phyloP scores from a whole-genome alignment of 139 green algal genomes.

The Protoeuglena noctilucae region DNA sequence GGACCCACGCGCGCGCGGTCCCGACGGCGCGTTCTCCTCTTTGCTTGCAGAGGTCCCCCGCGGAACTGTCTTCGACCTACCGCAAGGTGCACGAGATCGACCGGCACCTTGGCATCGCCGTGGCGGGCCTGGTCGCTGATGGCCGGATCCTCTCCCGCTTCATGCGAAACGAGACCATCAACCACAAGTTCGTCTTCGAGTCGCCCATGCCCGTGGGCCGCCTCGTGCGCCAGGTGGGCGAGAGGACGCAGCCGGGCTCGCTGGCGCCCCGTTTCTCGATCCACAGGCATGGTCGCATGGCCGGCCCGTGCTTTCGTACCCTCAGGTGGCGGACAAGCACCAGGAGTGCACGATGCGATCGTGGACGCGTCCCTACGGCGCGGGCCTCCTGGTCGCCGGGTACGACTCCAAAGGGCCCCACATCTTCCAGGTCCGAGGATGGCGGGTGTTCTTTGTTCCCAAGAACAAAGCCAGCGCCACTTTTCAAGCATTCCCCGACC shows the following conservation, averaged over 20 bases:
- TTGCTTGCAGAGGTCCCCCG: too few relatives aligned
- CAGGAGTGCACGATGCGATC: constrained; percentile 71
- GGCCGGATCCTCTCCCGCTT: constrained; percentile 78
- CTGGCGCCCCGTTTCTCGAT: constrained; percentile 1
- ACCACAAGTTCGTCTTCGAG: constrained; percentile 91
- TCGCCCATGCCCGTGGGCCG: constrained; percentile 62
- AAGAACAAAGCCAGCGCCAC: neutral
- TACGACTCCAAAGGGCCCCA: constrained; percentile 58
- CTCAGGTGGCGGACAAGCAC: too few relatives aligned
- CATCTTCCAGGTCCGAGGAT: constrained; percentile 83
- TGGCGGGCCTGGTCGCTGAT: constrained; percentile 85
- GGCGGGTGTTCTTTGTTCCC: too few relatives aligned
- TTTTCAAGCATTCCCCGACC: neutral
- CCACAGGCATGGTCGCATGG: neutral
- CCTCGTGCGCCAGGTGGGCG: constrained; percentile 76
- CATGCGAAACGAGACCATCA: constrained; percentile 93
- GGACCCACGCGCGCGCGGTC: neutral
- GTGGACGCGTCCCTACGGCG: constrained; percentile 86
- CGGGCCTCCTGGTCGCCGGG: constrained; percentile 80
- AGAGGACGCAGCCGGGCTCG: constrained; percentile 58
- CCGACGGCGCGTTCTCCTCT: too few relatives aligned
- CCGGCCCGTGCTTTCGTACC: too few relatives aligned
- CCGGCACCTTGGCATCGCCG: constrained; percentile 91
- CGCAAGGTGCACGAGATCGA: too few relatives aligned
- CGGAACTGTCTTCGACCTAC: too few relatives aligned